phyloP scores from a whole-genome alignment of 208 protist genomes.

The Leishmania major region DNA sequence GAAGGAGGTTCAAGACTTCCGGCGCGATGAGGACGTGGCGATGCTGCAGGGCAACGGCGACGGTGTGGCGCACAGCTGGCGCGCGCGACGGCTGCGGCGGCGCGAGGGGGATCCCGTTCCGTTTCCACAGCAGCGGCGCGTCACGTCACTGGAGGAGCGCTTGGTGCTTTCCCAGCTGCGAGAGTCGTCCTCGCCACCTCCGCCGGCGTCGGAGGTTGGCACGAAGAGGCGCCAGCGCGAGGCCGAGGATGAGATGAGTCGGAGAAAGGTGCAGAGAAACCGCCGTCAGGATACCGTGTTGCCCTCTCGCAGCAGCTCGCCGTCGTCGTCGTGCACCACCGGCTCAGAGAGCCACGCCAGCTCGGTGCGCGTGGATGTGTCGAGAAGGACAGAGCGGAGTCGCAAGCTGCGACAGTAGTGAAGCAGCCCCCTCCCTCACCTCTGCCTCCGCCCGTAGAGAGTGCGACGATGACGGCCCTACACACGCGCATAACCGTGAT shows the following conservation, averaged over 20 bases:
- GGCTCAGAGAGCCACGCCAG: slow-evolving; percentile 43
- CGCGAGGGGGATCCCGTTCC: not conserved
- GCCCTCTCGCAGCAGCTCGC: not conserved
- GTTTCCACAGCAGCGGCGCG: slow-evolving; percentile 11
- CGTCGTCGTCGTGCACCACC: not conserved
- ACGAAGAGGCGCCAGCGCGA: not conserved
- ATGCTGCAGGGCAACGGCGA: slow-evolving; percentile 33
- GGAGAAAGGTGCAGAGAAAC: not conserved
- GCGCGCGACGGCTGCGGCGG: slow-evolving; percentile 6
- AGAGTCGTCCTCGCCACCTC: not conserved
- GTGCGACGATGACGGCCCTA: not conserved
- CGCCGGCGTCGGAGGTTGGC: not conserved
- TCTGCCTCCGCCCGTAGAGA: not conserved
- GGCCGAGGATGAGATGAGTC: not conserved
- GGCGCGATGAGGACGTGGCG: slow-evolving; percentile 41
- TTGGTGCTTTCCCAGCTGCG: slow-evolving; percentile 25
- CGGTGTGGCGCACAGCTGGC: slow-evolving; percentile 10
- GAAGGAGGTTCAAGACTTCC: slow-evolving; percentile 35
- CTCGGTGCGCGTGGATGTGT: slow-evolving; percentile 41
- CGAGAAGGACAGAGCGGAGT: slow-evolving; percentile 10
- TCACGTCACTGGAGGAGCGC: slow-evolving; percentile 32
- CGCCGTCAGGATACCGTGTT: not conserved
- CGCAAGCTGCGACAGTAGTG: slow-evolving; percentile 2
- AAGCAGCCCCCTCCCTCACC: not conserved
- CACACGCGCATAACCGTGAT: not conserved